Evolutionary conservation across 257 asterid species (phyloP).

Genomic region (Euphrasia confusa): DNA sequence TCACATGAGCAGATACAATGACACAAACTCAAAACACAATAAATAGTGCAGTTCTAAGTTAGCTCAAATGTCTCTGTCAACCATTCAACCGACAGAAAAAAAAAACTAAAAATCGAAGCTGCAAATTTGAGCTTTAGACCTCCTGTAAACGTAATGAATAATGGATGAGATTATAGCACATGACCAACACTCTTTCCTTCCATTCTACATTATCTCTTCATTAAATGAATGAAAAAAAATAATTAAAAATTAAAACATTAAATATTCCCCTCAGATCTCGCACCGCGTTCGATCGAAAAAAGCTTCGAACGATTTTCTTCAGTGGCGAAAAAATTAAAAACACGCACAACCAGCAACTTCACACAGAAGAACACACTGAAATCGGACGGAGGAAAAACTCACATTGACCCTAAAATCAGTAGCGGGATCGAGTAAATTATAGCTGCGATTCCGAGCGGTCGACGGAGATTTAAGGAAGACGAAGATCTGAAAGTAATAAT

Average conservation of each 20-base stretch:
- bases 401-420: conserved; percentile 30
- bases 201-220: conserved; percentile 8
- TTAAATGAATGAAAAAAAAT: neutral
- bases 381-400: conserved; percentile 12
- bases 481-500: too few species aligned
- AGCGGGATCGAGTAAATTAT: conserved; percentile 24
- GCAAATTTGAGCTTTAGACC: neutral
- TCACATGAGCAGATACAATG: neutral
- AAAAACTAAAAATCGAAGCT: neutral
- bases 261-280: conserved; percentile 31
- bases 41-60: too few species aligned
- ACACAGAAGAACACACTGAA: too few species aligned
- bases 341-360: conserved; percentile 1
- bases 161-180: conserved; percentile 15
- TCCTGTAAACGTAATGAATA: neutral
- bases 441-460: too few species aligned
- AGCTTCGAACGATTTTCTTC: conserved; percentile 1
- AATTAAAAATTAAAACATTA: conserved; percentile 17
- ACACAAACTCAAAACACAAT: neutral
- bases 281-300: conserved; percentile 18
- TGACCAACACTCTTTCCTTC: neutral
- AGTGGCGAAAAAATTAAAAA: neutral
- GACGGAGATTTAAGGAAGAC: too few species aligned
- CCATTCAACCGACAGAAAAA: neutral
- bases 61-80: conserved; percentile 1